phyloP scores from a whole-genome alignment of 495 filamentous ascomycete species.

The Aspergillus sparsus region DNA sequence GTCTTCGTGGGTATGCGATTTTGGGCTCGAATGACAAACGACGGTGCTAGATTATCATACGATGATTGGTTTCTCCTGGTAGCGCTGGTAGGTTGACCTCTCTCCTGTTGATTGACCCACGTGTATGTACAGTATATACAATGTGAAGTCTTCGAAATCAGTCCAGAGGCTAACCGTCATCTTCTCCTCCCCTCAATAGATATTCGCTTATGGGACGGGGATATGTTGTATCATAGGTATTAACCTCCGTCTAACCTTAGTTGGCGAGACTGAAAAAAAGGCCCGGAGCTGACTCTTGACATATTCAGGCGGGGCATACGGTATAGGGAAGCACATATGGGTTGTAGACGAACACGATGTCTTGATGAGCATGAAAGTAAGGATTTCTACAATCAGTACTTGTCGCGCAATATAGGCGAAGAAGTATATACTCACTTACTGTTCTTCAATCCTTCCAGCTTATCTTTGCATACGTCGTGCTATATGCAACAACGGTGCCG shows the following conservation, averaged over 20 bases:
- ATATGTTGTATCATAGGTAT: slow-evolving; percentile 20
- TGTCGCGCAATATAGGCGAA: neutral
- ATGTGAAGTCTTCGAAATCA: neutral
- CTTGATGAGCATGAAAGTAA: slow-evolving; percentile 20
- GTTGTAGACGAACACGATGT: slow-evolving; percentile 17
- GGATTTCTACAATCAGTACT: neutral
- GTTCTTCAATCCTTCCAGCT: neutral
- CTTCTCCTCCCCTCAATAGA: neutral
- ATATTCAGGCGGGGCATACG: slow-evolving; percentile 16
- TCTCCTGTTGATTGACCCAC: neutral
- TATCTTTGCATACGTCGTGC: slow-evolving; percentile 21
- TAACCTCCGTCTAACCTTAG: neutral
- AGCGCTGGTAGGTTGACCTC: slow-evolving; percentile 14
- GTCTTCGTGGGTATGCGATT: slow-evolving; percentile 19
- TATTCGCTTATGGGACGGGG: slow-evolving; percentile 17
- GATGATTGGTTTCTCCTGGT: slow-evolving; percentile 21
- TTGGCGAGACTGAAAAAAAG: neutral
- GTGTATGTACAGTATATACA: neutral
- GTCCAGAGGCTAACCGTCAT: too few species aligned
- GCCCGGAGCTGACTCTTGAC: neutral
- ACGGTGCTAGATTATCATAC: slow-evolving; percentile 4
- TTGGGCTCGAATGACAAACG: slow-evolving; percentile 15
- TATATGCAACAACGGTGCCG: slow-evolving; percentile 19
- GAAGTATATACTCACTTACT: neutral
- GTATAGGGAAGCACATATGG: slow-evolving; percentile 26